phyloP scores from a whole-genome alignment of 441 rosid species.

The Pelargonium citronellum region DNA sequence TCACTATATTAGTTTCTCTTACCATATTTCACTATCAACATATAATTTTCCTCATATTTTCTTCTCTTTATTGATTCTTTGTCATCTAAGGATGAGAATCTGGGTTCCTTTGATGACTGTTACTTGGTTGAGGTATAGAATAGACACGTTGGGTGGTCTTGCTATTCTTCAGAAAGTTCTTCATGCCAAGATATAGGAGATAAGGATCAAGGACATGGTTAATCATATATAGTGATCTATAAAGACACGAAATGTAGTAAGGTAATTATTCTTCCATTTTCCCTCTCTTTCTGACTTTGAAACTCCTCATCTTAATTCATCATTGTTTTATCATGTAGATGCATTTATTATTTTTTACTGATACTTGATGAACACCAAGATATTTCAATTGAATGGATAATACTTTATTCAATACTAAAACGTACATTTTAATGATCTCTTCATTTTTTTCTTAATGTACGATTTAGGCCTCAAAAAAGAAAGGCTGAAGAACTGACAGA shows the following conservation, averaged over 20 bases:
- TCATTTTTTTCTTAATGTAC: neutral
- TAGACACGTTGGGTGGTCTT: slow-evolving; percentile 26
- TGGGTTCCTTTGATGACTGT: slow-evolving; percentile 17
- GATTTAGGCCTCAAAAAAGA: slow-evolving; percentile 15
- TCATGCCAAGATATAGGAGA: slow-evolving; percentile 4
- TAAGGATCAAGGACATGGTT: slow-evolving; percentile 3
- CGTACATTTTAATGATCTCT: too few relatives aligned
- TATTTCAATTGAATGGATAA: too few relatives aligned
- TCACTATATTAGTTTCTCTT: neutral
- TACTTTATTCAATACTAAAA: too few relatives aligned
- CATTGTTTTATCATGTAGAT: too few relatives aligned
- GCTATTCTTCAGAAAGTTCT: slow-evolving; percentile 13
- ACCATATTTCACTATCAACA: slow-evolving; percentile 9
- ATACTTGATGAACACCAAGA: too few relatives aligned
- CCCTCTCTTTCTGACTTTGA: slow-evolving; percentile 2
- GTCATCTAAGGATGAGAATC: slow-evolving; percentile 26
- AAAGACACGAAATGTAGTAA: slow-evolving; percentile 7
- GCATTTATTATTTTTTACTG: too few relatives aligned
- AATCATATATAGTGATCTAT: slow-evolving; percentile 4
- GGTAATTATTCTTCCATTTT: slow-evolving; percentile 15
- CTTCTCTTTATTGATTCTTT: slow-evolving; percentile 11
- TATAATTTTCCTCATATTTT: neutral
- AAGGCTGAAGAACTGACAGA: slow-evolving; percentile 14
- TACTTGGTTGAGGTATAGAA: slow-evolving; percentile 29
- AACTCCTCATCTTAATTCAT: too few relatives aligned